Evolutionary conservation across 768 basidiomycete genomes (phyloP).

Genomic region (Suillus americanus): DNA sequence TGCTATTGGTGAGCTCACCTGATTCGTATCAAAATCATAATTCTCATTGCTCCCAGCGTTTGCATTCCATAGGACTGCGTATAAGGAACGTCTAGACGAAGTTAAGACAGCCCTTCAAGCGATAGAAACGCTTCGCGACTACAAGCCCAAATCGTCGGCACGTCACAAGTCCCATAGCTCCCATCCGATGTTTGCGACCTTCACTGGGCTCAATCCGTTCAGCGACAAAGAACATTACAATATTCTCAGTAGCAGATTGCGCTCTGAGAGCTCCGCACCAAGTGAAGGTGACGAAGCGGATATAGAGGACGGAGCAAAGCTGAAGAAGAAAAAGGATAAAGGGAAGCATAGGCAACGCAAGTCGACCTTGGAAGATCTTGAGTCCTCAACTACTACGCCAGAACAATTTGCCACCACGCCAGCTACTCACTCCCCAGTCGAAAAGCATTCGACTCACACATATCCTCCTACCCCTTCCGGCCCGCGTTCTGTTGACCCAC

Average conservation of each 20-base stretch:
- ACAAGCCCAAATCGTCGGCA: slow-evolving; percentile 46
- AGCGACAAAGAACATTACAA: slow-evolving; percentile 49
- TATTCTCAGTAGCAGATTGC: slow-evolving; percentile 32
- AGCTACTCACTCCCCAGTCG: slow-evolving; percentile 4
- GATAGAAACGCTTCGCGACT: slow-evolving; percentile 66
- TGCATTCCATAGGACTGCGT: slow-evolving; percentile 76
- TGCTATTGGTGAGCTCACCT: slow-evolving; percentile 43
- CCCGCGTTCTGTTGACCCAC: slow-evolving; percentile 19
- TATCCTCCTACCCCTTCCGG: slow-evolving; percentile 38
- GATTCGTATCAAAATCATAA: neutral
- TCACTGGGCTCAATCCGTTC: slow-evolving; percentile 32
- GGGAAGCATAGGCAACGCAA: slow-evolving; percentile 23
- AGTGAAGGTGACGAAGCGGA: slow-evolving; percentile 33
- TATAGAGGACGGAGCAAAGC: slow-evolving; percentile 18
- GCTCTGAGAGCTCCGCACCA: slow-evolving; percentile 18
- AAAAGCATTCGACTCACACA: slow-evolving; percentile 24
- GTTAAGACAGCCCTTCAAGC: slow-evolving; percentile 53
- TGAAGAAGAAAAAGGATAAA: slow-evolving; percentile 29
- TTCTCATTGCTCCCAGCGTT: slow-evolving; percentile 45
- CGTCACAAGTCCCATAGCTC: slow-evolving; percentile 33
- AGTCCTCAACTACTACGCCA: slow-evolving; percentile 12
- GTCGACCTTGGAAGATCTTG: slow-evolving; percentile 11
- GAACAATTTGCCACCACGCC: slow-evolving; percentile 1
- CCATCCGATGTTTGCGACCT: slow-evolving; percentile 41
- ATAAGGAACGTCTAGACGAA: slow-evolving; percentile 65